Base-by-base conservation (phyloP, 305 asterid genomes). In the Fraxinus albicans region DNA sequence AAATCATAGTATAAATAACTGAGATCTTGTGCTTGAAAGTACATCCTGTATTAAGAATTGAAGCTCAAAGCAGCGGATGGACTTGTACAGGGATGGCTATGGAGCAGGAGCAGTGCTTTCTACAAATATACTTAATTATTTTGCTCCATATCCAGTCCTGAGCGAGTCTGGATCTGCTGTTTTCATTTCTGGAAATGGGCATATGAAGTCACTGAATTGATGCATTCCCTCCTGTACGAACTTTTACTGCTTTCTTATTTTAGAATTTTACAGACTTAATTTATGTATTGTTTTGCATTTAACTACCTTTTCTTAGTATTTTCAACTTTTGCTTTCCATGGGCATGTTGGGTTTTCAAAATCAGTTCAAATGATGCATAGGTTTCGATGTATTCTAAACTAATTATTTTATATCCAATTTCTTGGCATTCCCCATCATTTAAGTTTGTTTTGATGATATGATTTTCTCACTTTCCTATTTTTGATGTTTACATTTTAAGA, bases 111-210 rank as follows among this genome's bases (percentile, higher is more conserved):
- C 69, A 53, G 19, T 31, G 19, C 53, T 35, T 19, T 60, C 23
- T 55, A 3, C 36, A 1, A 69, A 25, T 69, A 23, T 65, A 23
- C 1, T 36, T 36, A 36, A 29, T 13, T 27, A 4, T 40, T 10
- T 34, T 69, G 77, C 88, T 85, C 87, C 87, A 82, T 82, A 85
- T 85, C 83, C 85, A 85, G 88, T 82, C 88, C 85, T 85, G 88
- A 69, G 42, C 73, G 85, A 85, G 82, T 82, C 86, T 34, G 42
- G 50, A 78, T 83, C 79, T 65, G 81, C 86, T 84, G 83, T 69
- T 27, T 2, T 69, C n/a, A 9, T 27, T 29, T 29, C 74, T 3
- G 8, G 38, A 69, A 69, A 25, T 27, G 7, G 74, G 36, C 33
- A 10, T 69, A 27, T 69, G 2, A n/a, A 9, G 74, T 69, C 38